Evolutionary conservation across 345 rosid species (phyloP).

Genomic region (Conringia planisiliqua): DNA sequence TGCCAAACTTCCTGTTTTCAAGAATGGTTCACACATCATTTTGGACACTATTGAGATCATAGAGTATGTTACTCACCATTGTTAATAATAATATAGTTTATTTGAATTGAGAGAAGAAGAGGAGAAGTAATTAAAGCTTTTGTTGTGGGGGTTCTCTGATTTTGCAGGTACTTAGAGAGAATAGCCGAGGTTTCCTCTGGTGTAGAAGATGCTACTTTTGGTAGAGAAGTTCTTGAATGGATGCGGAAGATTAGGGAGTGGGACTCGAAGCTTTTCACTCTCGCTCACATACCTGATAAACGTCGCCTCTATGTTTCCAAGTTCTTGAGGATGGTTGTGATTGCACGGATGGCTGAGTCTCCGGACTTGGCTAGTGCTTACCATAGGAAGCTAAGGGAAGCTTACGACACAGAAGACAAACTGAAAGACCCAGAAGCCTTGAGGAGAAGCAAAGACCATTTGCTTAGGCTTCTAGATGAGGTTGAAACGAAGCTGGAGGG

Average conservation of each 20-base stretch:
- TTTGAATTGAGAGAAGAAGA: neutral
- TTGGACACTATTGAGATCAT: constrained; percentile 74
- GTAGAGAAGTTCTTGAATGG: constrained; percentile 61
- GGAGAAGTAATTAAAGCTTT: neutral
- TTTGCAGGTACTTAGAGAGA: constrained; percentile 71
- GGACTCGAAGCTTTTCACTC: constrained; percentile 75
- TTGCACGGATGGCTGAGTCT: constrained; percentile 80
- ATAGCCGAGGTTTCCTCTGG: constrained; percentile 62
- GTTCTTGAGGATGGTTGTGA: constrained; percentile 70
- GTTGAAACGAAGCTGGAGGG: constrained; percentile 54
- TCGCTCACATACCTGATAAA: constrained; percentile 59
- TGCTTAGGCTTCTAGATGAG: constrained; percentile 60
- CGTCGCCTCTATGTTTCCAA: constrained; percentile 55
- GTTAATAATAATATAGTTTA: neutral
- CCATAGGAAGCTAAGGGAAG: constrained; percentile 73
- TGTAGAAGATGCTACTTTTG: constrained; percentile 38
- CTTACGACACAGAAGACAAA: constrained; percentile 67
- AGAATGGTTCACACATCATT: constrained; percentile 70
- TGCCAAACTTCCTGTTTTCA: constrained; percentile 77
- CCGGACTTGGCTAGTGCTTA: constrained; percentile 84
- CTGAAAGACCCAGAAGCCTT: constrained; percentile 47
- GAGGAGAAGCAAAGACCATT: constrained; percentile 55
- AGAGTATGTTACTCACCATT: constrained; percentile 50
- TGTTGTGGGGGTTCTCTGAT: neutral
- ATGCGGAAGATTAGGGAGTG: constrained; percentile 73